phyloP scores from a whole-genome alignment of 371 early-diverging fungal species.

The Apophysomyces elegans region DNA sequence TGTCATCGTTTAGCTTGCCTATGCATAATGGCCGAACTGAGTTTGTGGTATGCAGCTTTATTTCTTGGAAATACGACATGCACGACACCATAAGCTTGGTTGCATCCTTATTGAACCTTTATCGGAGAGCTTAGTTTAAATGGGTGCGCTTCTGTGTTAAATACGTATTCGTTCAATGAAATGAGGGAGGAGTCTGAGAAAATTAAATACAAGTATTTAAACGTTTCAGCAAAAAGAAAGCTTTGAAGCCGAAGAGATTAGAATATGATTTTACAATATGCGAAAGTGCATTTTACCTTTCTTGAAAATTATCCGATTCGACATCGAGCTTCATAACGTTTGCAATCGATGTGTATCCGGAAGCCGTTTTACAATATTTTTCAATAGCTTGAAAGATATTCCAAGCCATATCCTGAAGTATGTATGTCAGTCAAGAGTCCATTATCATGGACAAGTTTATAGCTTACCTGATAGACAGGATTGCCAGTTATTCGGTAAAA shows the following conservation, averaged over 20 bases:
- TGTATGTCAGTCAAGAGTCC: constrained; percentile 59
- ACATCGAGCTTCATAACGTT: constrained; percentile 35
- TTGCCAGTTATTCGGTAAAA: constrained; percentile 74
- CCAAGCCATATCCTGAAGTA: constrained; percentile 76
- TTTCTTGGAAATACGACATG: too few species aligned
- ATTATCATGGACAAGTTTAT: constrained; percentile 64
- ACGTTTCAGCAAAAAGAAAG: constrained; percentile 92
- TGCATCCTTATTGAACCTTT: not conserved
- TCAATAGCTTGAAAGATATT: constrained; percentile 62
- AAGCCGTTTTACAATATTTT: constrained; percentile 43
- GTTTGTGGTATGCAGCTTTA: too few species aligned
- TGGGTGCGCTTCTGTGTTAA: constrained; percentile 92
- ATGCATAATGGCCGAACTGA: too few species aligned
- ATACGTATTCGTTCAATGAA: constrained; percentile 81
- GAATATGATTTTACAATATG: not conserved
- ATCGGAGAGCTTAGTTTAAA: constrained; percentile 26
- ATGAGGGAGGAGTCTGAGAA: constrained; percentile 61
- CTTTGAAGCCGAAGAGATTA: constrained; percentile 27
- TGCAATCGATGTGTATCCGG: constrained; percentile 42
- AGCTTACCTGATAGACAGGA: constrained; percentile 52
- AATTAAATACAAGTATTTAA: constrained; percentile 92
- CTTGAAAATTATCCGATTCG: constrained; percentile 52
- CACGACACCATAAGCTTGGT: not conserved
- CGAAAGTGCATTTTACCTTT: constrained; percentile 35
- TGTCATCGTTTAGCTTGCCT: too few species aligned